A percentile compares a stretch with the other conserved stretches of the same genome.
These are phyloP conservation scores for Daldinia decipiens DNA, from an alignment of 495 filamentous ascomycete genomes.

Conservation along the genomic window DNA sequence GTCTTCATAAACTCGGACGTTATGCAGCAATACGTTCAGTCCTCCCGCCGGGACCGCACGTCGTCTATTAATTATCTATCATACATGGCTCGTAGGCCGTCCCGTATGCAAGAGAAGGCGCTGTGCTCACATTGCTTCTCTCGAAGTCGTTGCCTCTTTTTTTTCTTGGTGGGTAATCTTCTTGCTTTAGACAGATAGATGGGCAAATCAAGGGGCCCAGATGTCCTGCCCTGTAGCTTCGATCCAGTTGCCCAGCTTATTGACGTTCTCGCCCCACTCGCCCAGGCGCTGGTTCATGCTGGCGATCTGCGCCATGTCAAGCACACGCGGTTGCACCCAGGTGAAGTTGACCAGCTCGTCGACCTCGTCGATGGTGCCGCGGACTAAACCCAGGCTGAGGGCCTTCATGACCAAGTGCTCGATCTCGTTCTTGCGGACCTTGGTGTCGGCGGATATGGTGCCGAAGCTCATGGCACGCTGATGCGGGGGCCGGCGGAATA, in stretches of 20 bases:
- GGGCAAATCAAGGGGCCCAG: constrained; percentile 74
- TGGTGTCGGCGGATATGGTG: constrained; percentile 89
- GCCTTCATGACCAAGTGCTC: constrained; percentile 99
- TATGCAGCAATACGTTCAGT: constrained; percentile 16
- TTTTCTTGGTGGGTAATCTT: neutral
- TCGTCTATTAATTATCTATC: constrained; percentile 39
- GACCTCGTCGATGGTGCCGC: constrained; percentile 96
- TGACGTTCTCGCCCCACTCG: constrained; percentile 96
- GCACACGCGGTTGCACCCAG: constrained; percentile 98
- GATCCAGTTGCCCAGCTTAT: constrained; percentile 94
- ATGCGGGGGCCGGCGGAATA: constrained; percentile 94
- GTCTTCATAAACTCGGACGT: neutral
- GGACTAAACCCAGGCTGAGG: constrained; percentile 86
- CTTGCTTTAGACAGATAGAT: neutral
- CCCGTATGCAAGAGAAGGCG: constrained; percentile 11
- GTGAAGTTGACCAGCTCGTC: constrained; percentile 92
- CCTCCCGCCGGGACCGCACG: constrained; percentile 20
- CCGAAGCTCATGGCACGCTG: constrained; percentile 92
- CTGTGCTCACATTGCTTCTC: neutral
- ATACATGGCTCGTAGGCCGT: constrained; percentile 28
- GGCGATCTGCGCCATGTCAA: constrained; percentile 95
- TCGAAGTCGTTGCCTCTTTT: neutral
- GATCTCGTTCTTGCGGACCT: constrained; percentile 88
- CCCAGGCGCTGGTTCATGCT: constrained; percentile 87
- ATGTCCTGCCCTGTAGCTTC: constrained; percentile 88